phyloP scores from a whole-genome alignment of 2,329 filamentous ascomycete genomes.

The Ascomycota sp. region DNA sequence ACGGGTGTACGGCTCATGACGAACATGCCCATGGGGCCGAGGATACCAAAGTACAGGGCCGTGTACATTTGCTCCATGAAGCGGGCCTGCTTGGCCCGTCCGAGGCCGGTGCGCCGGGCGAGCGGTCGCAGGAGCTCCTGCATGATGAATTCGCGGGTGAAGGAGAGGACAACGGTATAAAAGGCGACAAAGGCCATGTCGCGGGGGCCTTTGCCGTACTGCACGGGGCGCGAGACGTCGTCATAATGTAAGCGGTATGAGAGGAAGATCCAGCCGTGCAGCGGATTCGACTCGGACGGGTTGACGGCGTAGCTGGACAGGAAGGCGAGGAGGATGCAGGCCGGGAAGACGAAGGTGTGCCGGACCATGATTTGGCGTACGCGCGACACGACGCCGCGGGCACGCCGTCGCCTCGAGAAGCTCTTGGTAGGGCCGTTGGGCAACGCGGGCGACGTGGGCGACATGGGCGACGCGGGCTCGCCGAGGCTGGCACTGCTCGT shows the following conservation, averaged over 20 bases:
- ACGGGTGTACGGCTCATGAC: constrained; percentile 83
- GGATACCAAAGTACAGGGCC: constrained; percentile 67
- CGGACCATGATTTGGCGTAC: constrained; percentile 35
- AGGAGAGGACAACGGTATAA: constrained; percentile 76
- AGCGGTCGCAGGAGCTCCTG: constrained; percentile 67
- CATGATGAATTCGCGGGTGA: constrained; percentile 93
- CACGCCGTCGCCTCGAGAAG: constrained; percentile 32
- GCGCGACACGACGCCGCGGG: constrained; percentile 24
- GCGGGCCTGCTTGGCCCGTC: constrained; percentile 59
- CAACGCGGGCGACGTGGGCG: constrained; percentile 1
- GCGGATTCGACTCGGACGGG: constrained; percentile 57
- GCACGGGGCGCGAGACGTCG: constrained; percentile 24
- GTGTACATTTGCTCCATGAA: constrained; percentile 98
- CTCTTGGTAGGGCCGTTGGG: constrained; percentile 13
- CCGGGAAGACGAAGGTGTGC: constrained; percentile 44
- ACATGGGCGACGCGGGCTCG: constrained; percentile 10
- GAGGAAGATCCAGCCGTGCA: constrained; percentile 71
- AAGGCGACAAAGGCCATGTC: constrained; percentile 78
- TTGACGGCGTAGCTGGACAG: constrained; percentile 51
- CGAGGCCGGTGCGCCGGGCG: constrained; percentile 49
- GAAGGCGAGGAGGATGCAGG: constrained; percentile 44
- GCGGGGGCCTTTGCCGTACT: constrained; percentile 77
- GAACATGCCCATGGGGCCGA: constrained; percentile 69
- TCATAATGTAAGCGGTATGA: constrained; percentile 52
- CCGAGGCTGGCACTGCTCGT: constrained; percentile 29